phyloP scores from a whole-genome alignment of 2,329 filamentous ascomycete genomes.

The Fusarium sacchari region DNA sequence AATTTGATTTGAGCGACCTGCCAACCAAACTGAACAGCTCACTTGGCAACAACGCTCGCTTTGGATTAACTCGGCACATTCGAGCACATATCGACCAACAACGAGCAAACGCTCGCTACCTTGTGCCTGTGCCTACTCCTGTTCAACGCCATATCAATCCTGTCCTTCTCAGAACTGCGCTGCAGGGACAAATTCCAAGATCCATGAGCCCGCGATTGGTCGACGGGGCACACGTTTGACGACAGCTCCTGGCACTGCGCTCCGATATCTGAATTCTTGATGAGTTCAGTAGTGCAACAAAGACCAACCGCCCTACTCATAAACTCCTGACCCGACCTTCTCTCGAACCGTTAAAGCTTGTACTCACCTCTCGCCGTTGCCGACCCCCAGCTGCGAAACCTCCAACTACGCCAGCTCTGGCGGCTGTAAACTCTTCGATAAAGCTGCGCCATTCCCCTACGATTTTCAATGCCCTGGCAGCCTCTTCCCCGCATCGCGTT shows the following conservation, averaged over 20 bases:
- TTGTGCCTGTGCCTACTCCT: not conserved
- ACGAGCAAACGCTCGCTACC: not conserved
- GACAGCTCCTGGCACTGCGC: constrained; percentile 38
- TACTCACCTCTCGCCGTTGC: constrained; percentile 23
- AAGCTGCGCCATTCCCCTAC: constrained; percentile 28
- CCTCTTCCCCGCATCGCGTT: constrained; percentile 97
- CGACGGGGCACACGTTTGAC: constrained; percentile 36
- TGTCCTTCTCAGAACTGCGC: constrained; percentile 2
- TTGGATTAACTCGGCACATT: constrained; percentile 3
- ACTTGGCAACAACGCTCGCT: constrained; percentile 30
- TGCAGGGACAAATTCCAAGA: constrained; percentile 28
- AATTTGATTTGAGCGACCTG: constrained; percentile 27
- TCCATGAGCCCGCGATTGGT: constrained; percentile 43
- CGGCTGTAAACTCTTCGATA: constrained; percentile 26
- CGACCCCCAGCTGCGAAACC: constrained; percentile 37
- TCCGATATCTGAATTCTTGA: constrained; percentile 41
- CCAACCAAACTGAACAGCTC: constrained; percentile 37
- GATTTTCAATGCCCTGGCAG: constrained; percentile 86
- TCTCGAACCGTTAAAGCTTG: constrained; percentile 14
- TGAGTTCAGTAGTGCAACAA: constrained; percentile 40
- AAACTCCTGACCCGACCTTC: constrained; percentile 6
- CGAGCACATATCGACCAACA: constrained; percentile 3
- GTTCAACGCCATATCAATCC: not conserved
- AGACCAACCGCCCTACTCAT: constrained; percentile 13
- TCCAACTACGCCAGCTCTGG: constrained; percentile 28